Evolutionary conservation across 805 yeast genomes (phyloP), one percentile per base, ranked within the genome.

Genomic region (Ogataea siamensis): DNA sequence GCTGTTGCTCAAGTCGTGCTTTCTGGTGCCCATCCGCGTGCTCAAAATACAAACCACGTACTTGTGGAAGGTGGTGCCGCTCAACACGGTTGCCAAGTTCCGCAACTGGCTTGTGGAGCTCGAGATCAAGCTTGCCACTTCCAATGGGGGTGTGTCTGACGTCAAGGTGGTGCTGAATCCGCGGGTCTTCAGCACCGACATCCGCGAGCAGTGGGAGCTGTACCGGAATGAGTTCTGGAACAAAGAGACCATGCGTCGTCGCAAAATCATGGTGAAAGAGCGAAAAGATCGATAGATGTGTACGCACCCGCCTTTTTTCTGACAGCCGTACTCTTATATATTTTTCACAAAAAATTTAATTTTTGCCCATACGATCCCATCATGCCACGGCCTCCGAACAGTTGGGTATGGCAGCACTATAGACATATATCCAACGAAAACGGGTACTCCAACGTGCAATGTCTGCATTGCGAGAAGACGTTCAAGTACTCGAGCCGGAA

Each of bases 211-310:
- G 7, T 91, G 99, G 98, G 99, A 91, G 54, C 61, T 87, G 27
- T 91, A 89, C 54, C 65, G 99, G 43, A 86, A 85, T 49, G 97
- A 89, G 58, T 93, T 88, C 57, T 93, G 98, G 97, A 77, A 80
- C 15, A 73, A 83, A 50, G 96, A 88, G 57, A 85, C 87, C 1
- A 75, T 78, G 2, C 71, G 87, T 48, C 66, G 88, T 46, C 62
- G 76, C 28, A 65, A 60, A 19, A 34, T 46, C 26, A 31, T 52
- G 34, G 47, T 48, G 24, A 45, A 37, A 24, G 51, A 48, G 29
- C 41, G 45, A 31, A 45, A 48, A 17, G 43, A 30, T 17, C 26
- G 37, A 32, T 32, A 37, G 33, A 26, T n/a, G 23, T 25, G 18
- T 7, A 24, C 17, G 7, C 11, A 14, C 17, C 27, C 11, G 11